phyloP scores from a whole-genome alignment of 2,329 filamentous ascomycete genomes.

The Sclerotinia spermophila region DNA sequence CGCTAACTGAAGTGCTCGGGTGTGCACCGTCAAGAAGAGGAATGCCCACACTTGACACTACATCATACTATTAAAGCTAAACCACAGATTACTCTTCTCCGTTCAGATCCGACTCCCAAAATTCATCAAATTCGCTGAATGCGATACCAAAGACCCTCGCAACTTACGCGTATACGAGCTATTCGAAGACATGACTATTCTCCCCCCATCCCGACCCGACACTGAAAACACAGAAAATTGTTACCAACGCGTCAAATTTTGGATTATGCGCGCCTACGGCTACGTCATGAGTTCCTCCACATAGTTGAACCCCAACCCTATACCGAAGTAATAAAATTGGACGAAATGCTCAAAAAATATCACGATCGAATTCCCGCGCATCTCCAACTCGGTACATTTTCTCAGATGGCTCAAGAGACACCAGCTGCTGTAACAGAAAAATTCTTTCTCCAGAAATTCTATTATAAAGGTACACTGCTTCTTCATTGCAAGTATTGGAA shows the following conservation, averaged over 20 bases:
- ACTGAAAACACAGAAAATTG: constrained; percentile 56
- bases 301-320: constrained; percentile 48
- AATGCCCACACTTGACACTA: background rate
- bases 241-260: constrained; percentile 51
- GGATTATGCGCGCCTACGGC: constrained; percentile 48
- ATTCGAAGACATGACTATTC: constrained; percentile 48
- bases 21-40: background rate
- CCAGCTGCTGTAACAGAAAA: constrained; percentile 48
- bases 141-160: constrained; percentile 57
- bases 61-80: background rate
- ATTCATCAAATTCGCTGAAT: constrained; percentile 61
- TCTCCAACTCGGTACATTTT: constrained; percentile 48
- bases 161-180: constrained; percentile 66
- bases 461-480: constrained; percentile 53
- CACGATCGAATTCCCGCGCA: constrained; percentile 47
- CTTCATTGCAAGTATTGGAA: constrained; percentile 54
- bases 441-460: constrained; percentile 50
- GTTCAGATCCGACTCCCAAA: constrained; percentile 65
- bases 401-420: constrained; percentile 47
- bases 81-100: constrained; percentile 50
- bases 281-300: constrained; percentile 50
- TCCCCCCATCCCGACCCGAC: constrained; percentile 55
- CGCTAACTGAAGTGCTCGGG: background rate
- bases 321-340: constrained; percentile 48
- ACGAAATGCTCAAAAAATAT: constrained; percentile 44